Conservation (phyloP, 1,284 basidiomycete species). For the Heliocybe sulcata region DNA sequence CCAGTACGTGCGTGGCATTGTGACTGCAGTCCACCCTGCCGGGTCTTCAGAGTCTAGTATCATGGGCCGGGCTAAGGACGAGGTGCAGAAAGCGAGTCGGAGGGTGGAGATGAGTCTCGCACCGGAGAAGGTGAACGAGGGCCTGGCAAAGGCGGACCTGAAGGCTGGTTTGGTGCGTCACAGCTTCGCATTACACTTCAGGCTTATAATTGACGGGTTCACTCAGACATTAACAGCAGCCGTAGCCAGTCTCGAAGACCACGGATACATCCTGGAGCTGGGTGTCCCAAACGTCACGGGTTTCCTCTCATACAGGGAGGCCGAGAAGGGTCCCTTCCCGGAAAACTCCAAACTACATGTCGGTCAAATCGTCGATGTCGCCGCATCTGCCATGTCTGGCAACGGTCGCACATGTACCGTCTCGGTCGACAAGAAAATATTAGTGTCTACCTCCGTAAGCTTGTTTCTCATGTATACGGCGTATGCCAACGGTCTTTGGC, state of each 20-base stretch:
- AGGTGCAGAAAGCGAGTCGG: slow-evolving; percentile 58
- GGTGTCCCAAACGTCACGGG: slow-evolving; percentile 74
- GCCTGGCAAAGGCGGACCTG: slow-evolving; percentile 76
- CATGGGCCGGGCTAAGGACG: slow-evolving; percentile 55
- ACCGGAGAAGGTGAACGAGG: slow-evolving; percentile 83
- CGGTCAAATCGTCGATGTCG: slow-evolving; percentile 62
- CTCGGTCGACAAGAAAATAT: slow-evolving; percentile 36
- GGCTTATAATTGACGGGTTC: slow-evolving; percentile 7
- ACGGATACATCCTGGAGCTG: slow-evolving; percentile 88
- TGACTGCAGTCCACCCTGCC: slow-evolving; percentile 57
- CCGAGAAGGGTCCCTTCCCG: slow-evolving; percentile 32
- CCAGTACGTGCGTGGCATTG: slow-evolving; percentile 81
- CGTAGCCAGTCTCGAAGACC: slow-evolving; percentile 87
- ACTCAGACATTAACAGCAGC: slow-evolving; percentile 66
- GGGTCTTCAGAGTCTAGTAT: slow-evolving; percentile 54
- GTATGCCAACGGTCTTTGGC: not conserved
- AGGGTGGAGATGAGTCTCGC: slow-evolving; percentile 86
- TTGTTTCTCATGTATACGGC: not conserved
- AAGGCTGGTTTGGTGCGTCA: slow-evolving; percentile 62
- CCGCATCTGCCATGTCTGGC: slow-evolving; percentile 55
- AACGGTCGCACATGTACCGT: slow-evolving; percentile 71
- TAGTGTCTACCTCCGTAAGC: slow-evolving; percentile 48
- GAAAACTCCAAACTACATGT: slow-evolving; percentile 41
- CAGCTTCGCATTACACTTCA: not conserved
- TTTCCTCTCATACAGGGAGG: slow-evolving; percentile 73